Percentiles rank a stretch among this genome's conserved stretches.
Conservation (phyloP, 2,329 filamentous ascomycete species). For the Pseudogymnoascus verrucosus region DNA sequence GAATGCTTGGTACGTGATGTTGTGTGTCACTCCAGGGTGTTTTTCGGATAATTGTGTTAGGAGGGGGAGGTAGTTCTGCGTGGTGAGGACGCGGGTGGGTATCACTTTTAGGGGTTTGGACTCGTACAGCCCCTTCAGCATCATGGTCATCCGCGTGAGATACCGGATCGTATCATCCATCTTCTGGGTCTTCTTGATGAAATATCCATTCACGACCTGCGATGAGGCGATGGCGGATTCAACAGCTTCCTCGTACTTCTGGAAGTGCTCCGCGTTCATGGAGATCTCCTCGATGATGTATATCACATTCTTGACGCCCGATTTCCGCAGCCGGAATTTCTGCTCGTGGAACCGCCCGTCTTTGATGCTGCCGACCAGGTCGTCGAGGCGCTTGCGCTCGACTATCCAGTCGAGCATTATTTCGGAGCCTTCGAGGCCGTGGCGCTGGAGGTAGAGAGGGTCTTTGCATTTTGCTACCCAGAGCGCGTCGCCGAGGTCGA, state of each 20-base stretch:
- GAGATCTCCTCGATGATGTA: conserved; percentile 71
- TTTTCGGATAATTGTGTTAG: conserved; percentile 50
- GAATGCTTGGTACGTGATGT: conserved; percentile 65
- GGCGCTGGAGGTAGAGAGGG: conserved; percentile 42
- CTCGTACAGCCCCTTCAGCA: conserved; percentile 60
- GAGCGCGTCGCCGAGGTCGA: conserved; percentile 67
- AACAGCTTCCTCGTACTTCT: conserved; percentile 58
- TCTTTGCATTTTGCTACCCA: conserved; percentile 72
- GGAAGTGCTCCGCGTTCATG: conserved; percentile 45
- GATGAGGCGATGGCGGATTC: conserved; percentile 67
- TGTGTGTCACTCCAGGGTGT: conserved; percentile 43
- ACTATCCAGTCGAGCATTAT: conserved; percentile 73
- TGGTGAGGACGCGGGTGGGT: conserved; percentile 54
- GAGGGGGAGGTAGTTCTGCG: conserved; percentile 57
- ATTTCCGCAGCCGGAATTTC: conserved; percentile 68
- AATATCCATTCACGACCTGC: conserved; percentile 71
- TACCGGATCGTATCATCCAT: conserved; percentile 75
- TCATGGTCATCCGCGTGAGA: conserved; percentile 60
- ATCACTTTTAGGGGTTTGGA: conserved; percentile 51
- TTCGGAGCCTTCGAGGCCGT: conserved; percentile 58
- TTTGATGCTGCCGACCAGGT: conserved; percentile 72
- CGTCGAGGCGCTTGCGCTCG: conserved; percentile 73
- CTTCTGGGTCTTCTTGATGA: conserved; percentile 66
- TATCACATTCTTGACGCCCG: conserved; percentile 66
- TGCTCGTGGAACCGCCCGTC: conserved; percentile 79